phyloP scores from a whole-genome alignment of 129 eudicot species.

The Chrysanthemum lavandulifolium region DNA sequence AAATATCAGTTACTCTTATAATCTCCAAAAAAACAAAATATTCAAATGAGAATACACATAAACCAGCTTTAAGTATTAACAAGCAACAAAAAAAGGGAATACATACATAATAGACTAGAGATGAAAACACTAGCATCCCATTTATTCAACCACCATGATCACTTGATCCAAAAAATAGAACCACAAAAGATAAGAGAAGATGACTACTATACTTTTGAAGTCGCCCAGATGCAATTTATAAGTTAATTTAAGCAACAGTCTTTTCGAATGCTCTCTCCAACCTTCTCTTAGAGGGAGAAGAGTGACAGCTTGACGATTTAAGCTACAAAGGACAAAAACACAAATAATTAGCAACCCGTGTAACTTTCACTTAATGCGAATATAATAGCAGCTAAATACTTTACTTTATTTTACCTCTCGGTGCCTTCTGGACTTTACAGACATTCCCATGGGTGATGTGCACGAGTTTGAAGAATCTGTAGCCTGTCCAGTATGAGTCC shows the following conservation, averaged over 20 bases:
- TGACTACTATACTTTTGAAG: conserved; percentile 18
- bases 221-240: conserved; percentile 1
- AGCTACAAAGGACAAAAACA: conserved; percentile 31
- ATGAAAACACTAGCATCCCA: conserved; percentile 26
- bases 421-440: conserved; percentile 32
- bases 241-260: conserved; percentile 25
- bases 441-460: conserved; percentile 23
- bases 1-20: not conserved
- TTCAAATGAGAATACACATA: conserved; percentile 21
- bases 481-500: conserved; percentile 52
- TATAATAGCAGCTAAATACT: not conserved
- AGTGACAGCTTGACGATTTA: conserved; percentile 39
- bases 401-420: conserved; percentile 25
- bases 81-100: conserved; percentile 3
- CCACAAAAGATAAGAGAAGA: conserved; percentile 6
- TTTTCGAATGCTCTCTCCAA: conserved; percentile 50
- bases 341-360: conserved; percentile 9
- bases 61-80: conserved; percentile 26
- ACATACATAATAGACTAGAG: conserved; percentile 13
- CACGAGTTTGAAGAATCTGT: conserved; percentile 36
- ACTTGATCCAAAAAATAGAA: too few species aligned
- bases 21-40: conserved; percentile 22
- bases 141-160: conserved; percentile 24
- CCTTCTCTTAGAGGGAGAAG: conserved; percentile 50
- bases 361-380: conserved; percentile 1